phyloP scores from a whole-genome alignment of 1,284 basidiomycete species.

The Cutaneotrichosporon sp. region DNA sequence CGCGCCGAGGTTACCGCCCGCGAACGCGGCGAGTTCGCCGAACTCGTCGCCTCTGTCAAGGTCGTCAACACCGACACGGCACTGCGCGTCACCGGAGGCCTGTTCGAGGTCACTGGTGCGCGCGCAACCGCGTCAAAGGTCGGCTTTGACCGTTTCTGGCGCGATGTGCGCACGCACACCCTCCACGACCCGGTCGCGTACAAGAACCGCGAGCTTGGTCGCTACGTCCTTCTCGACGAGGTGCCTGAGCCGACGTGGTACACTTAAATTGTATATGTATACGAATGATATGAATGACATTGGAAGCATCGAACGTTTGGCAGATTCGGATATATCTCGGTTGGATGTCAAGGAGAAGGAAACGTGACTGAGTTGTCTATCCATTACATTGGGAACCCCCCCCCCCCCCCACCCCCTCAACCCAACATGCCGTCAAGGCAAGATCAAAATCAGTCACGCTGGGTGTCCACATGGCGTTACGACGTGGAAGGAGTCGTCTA shows the following conservation, averaged over 20 bases:
- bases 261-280: constrained; percentile 7
- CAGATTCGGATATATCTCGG: neutral
- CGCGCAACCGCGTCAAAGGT: constrained; percentile 41
- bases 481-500: neutral
- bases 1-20: constrained; percentile 35
- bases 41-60: constrained; percentile 45
- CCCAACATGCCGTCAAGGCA: neutral
- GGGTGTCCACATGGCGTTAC: too few species aligned
- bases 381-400: neutral
- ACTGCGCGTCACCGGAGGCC: constrained; percentile 41
- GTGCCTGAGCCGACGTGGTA: constrained; percentile 19
- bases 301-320: neutral
- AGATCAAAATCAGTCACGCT: neutral
- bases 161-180: constrained; percentile 33
- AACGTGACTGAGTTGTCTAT: neutral
- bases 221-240: constrained; percentile 16
- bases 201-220: constrained; percentile 22
- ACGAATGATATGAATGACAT: neutral
- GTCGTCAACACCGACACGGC: constrained; percentile 41
- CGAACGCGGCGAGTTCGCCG: constrained; percentile 44
- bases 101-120: constrained; percentile 47
- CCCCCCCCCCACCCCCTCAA: neutral
- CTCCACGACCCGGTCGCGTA: constrained; percentile 47
- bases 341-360: neutral
- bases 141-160: constrained; percentile 37